Conservation (phyloP, 2,329 filamentous ascomycete species). For the Curvularia spicifera region DNA sequence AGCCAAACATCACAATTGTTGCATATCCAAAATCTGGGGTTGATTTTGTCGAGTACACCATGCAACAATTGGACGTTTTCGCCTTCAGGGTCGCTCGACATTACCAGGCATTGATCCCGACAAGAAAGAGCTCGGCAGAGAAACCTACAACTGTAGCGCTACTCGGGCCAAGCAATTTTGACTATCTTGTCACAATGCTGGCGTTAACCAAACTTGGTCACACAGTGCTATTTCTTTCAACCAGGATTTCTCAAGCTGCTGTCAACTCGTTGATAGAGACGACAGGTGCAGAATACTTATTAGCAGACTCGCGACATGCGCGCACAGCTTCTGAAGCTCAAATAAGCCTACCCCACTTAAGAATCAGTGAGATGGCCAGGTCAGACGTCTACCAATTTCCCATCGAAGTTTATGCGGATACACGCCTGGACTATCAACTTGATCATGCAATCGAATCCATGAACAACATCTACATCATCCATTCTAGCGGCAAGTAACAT, state of each 20-base stretch:
- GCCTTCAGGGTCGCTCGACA: slow-evolving; percentile 38
- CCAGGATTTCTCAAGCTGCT: slow-evolving; percentile 59
- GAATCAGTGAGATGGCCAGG: slow-evolving; percentile 25
- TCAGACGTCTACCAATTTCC: slow-evolving; percentile 25
- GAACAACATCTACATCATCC: slow-evolving; percentile 35
- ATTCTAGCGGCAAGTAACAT: slow-evolving; percentile 35
- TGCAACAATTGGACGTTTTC: slow-evolving; percentile 55
- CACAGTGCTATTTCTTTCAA: slow-evolving; percentile 62
- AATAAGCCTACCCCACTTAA: slow-evolving; percentile 13
- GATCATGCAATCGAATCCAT: slow-evolving; percentile 24
- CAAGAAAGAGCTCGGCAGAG: slow-evolving; percentile 19
- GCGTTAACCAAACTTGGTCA: slow-evolving; percentile 64
- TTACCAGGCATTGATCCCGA: slow-evolving; percentile 31
- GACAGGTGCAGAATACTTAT: slow-evolving; percentile 31
- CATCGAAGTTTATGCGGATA: slow-evolving; percentile 36
- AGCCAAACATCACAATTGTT: slow-evolving; percentile 49
- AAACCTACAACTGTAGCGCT: slow-evolving; percentile 53
- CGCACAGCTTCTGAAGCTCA: slow-evolving; percentile 39
- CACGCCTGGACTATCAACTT: slow-evolving; percentile 32
- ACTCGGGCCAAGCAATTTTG: slow-evolving; percentile 61
- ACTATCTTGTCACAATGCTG: slow-evolving; percentile 62
- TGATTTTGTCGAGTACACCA: slow-evolving; percentile 57
- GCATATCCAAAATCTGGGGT: slow-evolving; percentile 55
- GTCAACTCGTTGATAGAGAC: slow-evolving; percentile 53
- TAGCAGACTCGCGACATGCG: slow-evolving; percentile 38